Evolutionary conservation across 202 grass and related monocot genomes (phyloP).

Genomic region (Eragrostis tef): DNA sequence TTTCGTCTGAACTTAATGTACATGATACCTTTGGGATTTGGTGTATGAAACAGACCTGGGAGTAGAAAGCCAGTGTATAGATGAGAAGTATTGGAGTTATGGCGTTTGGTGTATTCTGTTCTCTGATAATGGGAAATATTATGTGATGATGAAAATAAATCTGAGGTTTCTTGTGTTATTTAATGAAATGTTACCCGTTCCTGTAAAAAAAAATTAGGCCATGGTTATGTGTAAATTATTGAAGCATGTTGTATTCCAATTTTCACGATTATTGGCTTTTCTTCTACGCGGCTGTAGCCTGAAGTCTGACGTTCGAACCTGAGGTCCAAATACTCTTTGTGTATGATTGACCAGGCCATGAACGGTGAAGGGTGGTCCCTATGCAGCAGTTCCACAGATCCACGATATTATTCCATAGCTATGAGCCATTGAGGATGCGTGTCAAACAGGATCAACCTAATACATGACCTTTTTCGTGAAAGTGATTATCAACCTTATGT

Average conservation of each 20-base stretch:
- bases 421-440: background rate
- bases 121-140: background rate
- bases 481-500: background rate
- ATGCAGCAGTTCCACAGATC: background rate
- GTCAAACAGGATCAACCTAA: background rate
- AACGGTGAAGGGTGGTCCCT: background rate
- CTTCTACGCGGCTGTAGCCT: no score
- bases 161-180: background rate
- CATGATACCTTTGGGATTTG: background rate
- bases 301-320: no score
- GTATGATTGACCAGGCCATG: background rate
- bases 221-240: background rate
- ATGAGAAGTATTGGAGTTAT: background rate
- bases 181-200: no score
- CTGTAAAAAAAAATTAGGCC: no score
- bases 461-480: background rate
- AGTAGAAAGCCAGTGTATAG: background rate
- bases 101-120: constrained; percentile 28
- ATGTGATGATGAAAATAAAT: constrained; percentile 31
- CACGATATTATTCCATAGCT: background rate
- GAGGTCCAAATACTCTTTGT: no score
- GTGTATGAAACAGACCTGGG: background rate
- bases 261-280: background rate
- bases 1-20: constrained; percentile 22
- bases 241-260: background rate